A percentile compares a stretch with the other conserved stretches of the same genome.
These are phyloP conservation scores for Daphne laureola DNA, from an alignment of 441 rosid species.

Conservation along the genomic window DNA sequence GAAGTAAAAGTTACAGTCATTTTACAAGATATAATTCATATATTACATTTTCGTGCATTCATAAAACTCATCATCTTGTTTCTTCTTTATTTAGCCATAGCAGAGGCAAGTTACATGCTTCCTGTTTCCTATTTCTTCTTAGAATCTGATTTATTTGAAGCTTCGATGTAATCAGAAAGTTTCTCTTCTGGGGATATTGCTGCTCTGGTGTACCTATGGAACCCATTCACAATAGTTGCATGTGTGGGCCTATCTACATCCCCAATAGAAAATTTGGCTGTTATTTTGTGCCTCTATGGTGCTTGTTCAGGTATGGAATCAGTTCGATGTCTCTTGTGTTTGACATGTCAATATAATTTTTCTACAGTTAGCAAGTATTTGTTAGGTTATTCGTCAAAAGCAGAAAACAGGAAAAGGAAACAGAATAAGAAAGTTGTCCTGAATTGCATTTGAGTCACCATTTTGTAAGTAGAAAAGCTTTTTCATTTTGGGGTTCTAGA, in stretches of 20 bases:
- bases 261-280: conserved; percentile 65
- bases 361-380: no score
- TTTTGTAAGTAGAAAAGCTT: no score
- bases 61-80: not conserved
- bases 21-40: not conserved
- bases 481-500: no score
- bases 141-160: conserved; percentile 16
- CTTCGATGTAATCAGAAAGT: conserved; percentile 32
- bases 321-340: no score
- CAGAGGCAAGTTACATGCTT: conserved; percentile 8
- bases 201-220: conserved; percentile 81
- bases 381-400: no score
- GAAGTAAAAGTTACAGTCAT: not conserved
- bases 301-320: conserved; percentile 64
- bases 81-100: not conserved
- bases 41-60: not conserved
- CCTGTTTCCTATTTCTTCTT: conserved; percentile 8
- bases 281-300: conserved; percentile 62
- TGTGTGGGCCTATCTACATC: conserved; percentile 92
- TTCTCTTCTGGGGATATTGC: conserved; percentile 72
- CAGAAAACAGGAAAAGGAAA: no score
- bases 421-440: no score
- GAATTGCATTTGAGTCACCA: no score
- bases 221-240: conserved; percentile 80
- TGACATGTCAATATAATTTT: no score